Evolutionary conservation across 805 yeast genomes (phyloP).

Genomic region (Yarrowia deformans): DNA sequence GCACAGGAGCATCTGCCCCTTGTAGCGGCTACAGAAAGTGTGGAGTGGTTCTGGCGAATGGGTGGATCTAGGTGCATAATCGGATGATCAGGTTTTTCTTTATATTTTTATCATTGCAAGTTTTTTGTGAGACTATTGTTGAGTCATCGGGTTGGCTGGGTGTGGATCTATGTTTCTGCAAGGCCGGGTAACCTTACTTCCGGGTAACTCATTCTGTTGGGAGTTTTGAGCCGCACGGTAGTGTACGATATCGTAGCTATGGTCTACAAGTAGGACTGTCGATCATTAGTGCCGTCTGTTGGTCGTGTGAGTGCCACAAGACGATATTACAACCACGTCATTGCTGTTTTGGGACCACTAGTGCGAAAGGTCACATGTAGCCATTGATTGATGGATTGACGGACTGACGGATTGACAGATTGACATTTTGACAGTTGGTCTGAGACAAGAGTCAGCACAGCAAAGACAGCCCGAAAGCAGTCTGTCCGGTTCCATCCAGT

Average conservation of each 20-base stretch:
- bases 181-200: not conserved
- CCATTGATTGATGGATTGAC: not conserved
- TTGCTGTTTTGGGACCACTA: not conserved
- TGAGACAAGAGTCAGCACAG: not conserved
- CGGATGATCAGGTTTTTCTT: not conserved
- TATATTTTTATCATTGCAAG: not conserved
- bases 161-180: not conserved
- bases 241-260: too few species aligned
- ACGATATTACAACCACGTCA: not conserved
- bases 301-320: not conserved
- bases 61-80: slow-evolving; percentile 25
- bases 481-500: not conserved
- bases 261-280: not conserved
- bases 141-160: not conserved
- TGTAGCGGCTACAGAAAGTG: slow-evolving; percentile 6
- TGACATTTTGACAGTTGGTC: not conserved
- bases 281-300: slow-evolving; percentile 8
- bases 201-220: slow-evolving; percentile 3
- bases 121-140: not conserved
- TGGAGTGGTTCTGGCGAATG: slow-evolving; percentile 26
- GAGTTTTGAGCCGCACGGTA: slow-evolving; percentile 12
- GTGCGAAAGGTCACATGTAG: not conserved
- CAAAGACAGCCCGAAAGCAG: not conserved
- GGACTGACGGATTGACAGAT: too few species aligned
- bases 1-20: slow-evolving; percentile 13